Conservation (phyloP, 495 filamentous ascomycete species). For the Tuber aestivum region DNA sequence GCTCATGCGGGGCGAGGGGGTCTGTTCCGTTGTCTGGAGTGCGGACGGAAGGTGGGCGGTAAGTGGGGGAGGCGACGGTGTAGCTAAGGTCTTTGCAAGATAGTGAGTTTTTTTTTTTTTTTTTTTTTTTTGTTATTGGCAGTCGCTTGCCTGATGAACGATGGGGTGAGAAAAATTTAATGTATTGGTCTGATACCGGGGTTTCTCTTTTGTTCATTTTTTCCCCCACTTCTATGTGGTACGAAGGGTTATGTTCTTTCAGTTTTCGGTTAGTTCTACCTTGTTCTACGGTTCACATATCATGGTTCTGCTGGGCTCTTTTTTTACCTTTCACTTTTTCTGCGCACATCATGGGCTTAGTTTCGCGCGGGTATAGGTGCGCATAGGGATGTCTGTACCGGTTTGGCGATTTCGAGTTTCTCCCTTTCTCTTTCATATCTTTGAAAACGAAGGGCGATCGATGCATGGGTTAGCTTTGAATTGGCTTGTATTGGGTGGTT, state of each 20-base stretch:
- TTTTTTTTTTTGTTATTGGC: background rate
- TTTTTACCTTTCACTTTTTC: background rate
- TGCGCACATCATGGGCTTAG: background rate
- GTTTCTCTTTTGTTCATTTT: background rate
- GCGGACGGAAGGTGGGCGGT: slow-evolving; percentile 91
- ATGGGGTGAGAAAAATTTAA: background rate
- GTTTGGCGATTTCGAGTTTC: background rate
- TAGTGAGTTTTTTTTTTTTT: slow-evolving; percentile 32
- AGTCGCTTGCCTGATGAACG: background rate
- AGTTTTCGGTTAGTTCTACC: background rate
- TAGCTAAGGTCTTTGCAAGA: slow-evolving; percentile 89
- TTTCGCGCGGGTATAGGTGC: background rate
- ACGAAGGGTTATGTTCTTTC: slow-evolving; percentile 3
- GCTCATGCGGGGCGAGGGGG: slow-evolving; percentile 88
- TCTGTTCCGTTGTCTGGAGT: slow-evolving; percentile 89
- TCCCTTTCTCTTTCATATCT: background rate
- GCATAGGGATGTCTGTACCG: background rate
- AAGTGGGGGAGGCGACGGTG: slow-evolving; percentile 88
- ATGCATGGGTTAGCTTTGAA: background rate
- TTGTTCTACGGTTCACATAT: slow-evolving; percentile 5
- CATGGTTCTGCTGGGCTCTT: background rate
- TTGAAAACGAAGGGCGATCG: background rate
- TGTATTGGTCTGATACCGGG: background rate
- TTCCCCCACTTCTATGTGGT: background rate
- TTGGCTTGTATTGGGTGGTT: background rate